Percentiles rank a stretch among this genome's conserved stretches.
Conservation (phyloP, 2,329 filamentous ascomycete species). For the Bipolaris sorokiniana region DNA sequence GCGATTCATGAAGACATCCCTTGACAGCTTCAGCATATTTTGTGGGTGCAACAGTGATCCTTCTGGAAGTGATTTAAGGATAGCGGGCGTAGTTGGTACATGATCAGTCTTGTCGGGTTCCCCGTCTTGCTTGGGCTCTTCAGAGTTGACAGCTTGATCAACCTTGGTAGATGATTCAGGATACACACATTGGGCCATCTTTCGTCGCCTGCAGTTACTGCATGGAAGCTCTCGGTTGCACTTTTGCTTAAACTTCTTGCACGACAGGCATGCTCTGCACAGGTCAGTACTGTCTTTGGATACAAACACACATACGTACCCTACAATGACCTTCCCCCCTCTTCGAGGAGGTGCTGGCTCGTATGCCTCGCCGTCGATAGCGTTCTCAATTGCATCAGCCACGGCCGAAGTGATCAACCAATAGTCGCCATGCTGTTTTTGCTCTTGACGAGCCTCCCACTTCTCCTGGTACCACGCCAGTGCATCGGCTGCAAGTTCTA, state of each 20-base stretch:
- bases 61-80: slow-evolving; percentile 43
- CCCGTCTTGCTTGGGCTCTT: neutral
- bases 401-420: slow-evolving; percentile 67
- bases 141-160: slow-evolving; percentile 1
- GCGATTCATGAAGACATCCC: slow-evolving; percentile 47
- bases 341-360: slow-evolving; percentile 14
- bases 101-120: neutral
- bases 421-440: slow-evolving; percentile 63
- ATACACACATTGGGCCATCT: slow-evolving; percentile 14
- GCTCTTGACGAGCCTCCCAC: slow-evolving; percentile 66
- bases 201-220: slow-evolving; percentile 16
- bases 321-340: slow-evolving; percentile 13
- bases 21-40: slow-evolving; percentile 41
- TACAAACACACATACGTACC: slow-evolving; percentile 9
- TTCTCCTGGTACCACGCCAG: slow-evolving; percentile 69
- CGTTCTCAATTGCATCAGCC: slow-evolving; percentile 46
- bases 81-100: neutral
- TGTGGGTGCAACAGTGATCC: slow-evolving; percentile 39
- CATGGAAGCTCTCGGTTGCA: slow-evolving; percentile 21
- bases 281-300: neutral
- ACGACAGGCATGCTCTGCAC: slow-evolving; percentile 16
- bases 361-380: slow-evolving; percentile 16
- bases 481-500: slow-evolving; percentile 73
- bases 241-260: slow-evolving; percentile 17
- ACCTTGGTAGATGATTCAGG: slow-evolving; percentile 6